Evolutionary conservation across 75 land plant genomes (phyloP).

Genomic region (Sequoia sempervirens): DNA sequence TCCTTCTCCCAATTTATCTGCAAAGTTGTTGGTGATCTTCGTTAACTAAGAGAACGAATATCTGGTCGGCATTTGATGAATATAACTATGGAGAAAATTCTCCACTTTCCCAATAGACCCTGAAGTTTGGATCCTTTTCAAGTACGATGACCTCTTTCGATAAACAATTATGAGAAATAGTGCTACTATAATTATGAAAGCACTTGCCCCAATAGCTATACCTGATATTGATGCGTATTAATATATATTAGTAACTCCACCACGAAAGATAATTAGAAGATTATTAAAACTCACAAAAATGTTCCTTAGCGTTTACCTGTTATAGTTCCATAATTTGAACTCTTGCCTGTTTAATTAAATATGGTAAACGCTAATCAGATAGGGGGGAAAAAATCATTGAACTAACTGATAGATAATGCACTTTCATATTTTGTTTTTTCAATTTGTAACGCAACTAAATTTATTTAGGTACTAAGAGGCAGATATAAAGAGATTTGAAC

Average conservation of each 20-base stretch:
- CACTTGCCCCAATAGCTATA: neutral
- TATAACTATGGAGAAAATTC: neutral
- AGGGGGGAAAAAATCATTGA: too few relatives aligned
- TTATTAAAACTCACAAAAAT: too few relatives aligned
- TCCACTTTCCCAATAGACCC: neutral
- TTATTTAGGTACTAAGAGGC: too few relatives aligned
- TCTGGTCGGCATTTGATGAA: neutral
- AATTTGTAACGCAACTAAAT: too few relatives aligned
- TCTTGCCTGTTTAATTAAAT: too few relatives aligned
- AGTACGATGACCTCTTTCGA: neutral
- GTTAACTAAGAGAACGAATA: slow-evolving; percentile 17
- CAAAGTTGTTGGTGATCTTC: slow-evolving; percentile 18
- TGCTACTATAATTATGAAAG: neutral
- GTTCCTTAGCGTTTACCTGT: too few relatives aligned
- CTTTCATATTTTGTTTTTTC: too few relatives aligned
- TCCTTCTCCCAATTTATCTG: slow-evolving; percentile 18
- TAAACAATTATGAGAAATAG: neutral
- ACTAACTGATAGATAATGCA: too few relatives aligned
- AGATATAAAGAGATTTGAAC: too few relatives aligned
- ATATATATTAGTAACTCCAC: neutral
- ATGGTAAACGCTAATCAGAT: too few relatives aligned
- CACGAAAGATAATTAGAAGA: too few relatives aligned
- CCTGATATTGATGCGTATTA: neutral
- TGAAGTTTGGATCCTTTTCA: neutral
- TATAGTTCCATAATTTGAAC: too few relatives aligned